Evolutionary conservation across 208 protist genomes (phyloP).

Genomic region (Naegleria lovaniensis): DNA sequence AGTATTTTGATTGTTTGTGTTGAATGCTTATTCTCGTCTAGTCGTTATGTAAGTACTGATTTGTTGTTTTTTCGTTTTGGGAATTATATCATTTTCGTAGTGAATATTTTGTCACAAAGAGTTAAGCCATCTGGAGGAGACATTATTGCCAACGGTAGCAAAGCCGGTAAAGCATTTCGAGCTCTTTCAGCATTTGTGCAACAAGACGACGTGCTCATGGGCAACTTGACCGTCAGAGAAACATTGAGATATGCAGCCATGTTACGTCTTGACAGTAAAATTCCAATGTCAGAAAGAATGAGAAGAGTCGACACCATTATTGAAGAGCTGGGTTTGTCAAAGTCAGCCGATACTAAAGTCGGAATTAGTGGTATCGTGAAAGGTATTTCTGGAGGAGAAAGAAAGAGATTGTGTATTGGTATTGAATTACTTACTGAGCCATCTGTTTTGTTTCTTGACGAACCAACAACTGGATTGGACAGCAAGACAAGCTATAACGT

Average conservation of each 20-base stretch:
- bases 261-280: neutral
- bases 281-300: conserved; percentile 52
- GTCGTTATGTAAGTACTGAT: neutral
- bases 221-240: conserved; percentile 70
- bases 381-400: conserved; percentile 30
- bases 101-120: conserved; percentile 16
- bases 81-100: neutral
- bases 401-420: conserved; percentile 27
- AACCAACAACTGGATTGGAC: conserved; percentile 59
- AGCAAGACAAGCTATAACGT: conserved; percentile 42
- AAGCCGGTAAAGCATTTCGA: neutral
- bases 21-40: too few relatives aligned
- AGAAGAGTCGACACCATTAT: conserved; percentile 60
- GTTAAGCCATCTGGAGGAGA: neutral
- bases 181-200: conserved; percentile 64
- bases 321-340: conserved; percentile 54
- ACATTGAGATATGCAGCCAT: conserved; percentile 69
- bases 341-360: conserved; percentile 62
- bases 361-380: conserved; percentile 38
- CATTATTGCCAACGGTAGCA: neutral
- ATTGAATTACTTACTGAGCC: conserved; percentile 25
- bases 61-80: conserved; percentile 41
- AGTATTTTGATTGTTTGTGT: neutral
- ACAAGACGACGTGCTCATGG: conserved; percentile 78
- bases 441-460: conserved; percentile 28